Conservation (phyloP, 208 protist species). For the Acanthamoeba royreba region DNA sequence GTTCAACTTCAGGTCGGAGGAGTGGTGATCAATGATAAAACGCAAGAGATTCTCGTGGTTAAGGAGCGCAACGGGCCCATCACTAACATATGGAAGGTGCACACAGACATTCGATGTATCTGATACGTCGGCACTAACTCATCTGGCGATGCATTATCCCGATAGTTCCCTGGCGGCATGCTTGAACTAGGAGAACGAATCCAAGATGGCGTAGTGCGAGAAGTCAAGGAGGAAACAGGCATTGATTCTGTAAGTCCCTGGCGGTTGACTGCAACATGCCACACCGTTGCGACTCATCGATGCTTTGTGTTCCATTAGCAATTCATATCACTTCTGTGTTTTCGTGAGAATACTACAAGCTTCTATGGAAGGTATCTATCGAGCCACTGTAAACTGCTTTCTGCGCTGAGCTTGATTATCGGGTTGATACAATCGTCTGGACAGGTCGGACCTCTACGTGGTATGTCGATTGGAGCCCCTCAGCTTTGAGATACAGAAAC, state of each 20-base stretch:
- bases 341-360: background rate
- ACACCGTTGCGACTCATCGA: background rate
- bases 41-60: slow-evolving; percentile 15
- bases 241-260: background rate
- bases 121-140: background rate
- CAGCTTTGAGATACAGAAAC: slow-evolving; percentile 25
- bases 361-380: background rate
- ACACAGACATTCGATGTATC: background rate
- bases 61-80: slow-evolving; percentile 12
- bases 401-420: no score
- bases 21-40: slow-evolving; percentile 21
- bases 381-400: background rate
- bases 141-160: background rate
- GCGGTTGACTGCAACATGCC: background rate
- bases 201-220: background rate
- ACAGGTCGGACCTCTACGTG: slow-evolving; percentile 30
- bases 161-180: slow-evolving; percentile 45
- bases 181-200: background rate
- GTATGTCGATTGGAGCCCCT: slow-evolving; percentile 30
- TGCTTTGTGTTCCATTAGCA: no score
- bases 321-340: background rate
- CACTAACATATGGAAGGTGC: slow-evolving; percentile 16
- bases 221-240: slow-evolving; percentile 43
- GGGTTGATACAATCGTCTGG: background rate
- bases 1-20: background rate